Evolutionary conservation across 2,329 filamentous ascomycete species (phyloP), one percentile per base, ranked within the genome.

Genomic region (Septoria petroselini): DNA sequence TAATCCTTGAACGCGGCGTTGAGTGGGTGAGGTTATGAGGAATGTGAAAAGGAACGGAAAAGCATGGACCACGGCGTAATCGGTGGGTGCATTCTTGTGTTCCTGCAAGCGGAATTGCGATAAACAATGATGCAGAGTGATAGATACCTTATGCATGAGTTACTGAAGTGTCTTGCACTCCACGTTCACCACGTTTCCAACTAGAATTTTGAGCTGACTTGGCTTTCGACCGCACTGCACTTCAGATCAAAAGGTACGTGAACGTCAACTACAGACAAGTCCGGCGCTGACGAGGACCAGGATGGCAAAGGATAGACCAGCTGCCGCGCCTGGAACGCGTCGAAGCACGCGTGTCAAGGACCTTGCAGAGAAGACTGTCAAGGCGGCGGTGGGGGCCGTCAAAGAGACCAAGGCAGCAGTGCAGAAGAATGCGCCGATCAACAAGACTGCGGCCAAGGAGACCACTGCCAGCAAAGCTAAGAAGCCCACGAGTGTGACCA

Each of bases 51-150:
- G 41, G 41, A 44, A 31, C 40, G 29, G 43, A 23, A 41, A 46
- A 47, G 43, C 17, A 39, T 31, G n/a, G 19, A 34, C 3, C 30
- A 21, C 19, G 18, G 29, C 25, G 17, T 44, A 25, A 33, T 17
- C 7, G 31, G 25, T 15, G 41, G 41, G 15, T 27, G 15, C 17
- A 31, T 47, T 38, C n/a, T 35, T 21, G 29, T 34, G 41, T 44
- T 7, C 19, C 42, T 18, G 19, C 27, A 21, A 19, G 33, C 33
- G 33, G 18, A 43, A 30, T 41, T 29, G 14, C n/a, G 30, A 39
- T 50, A 50, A 50, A 50, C 40, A 50, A 50, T 42, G 33, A 49
- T 40, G 47, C 27, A 31, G 27, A 41, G 30, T 29, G 39, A 30
- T 31, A 30, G 23, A 38, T 5, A 12, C 3, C 4, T 38, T 35